A percentile compares a stretch with the other conserved stretches of the same genome.
These are phyloP conservation scores for Tolypocladium nubicola DNA, from an alignment of 2,329 filamentous ascomycete species.

Conservation along the genomic window DNA sequence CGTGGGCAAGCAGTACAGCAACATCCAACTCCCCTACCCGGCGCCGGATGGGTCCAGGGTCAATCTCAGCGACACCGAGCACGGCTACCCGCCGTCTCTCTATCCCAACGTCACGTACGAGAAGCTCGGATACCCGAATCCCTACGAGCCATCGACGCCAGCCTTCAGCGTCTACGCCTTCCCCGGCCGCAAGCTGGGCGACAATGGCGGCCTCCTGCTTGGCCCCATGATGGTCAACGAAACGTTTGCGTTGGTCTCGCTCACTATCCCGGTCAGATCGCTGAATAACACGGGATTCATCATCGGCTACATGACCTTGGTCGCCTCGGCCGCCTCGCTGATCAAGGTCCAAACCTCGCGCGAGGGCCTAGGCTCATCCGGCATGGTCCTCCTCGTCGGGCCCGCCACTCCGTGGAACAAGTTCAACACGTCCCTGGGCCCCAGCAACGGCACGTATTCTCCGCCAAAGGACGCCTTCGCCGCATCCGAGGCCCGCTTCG, in stretches of 20 bases:
- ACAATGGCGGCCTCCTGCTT: constrained; percentile 53
- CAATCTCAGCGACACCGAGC: constrained; percentile 47
- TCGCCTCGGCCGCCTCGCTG: constrained; percentile 59
- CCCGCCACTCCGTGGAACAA: constrained; percentile 56
- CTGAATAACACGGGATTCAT: constrained; percentile 48
- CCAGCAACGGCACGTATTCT: constrained; percentile 35
- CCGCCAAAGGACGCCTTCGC: constrained; percentile 28
- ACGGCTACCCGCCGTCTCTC: constrained; percentile 61
- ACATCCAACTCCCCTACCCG: constrained; percentile 49
- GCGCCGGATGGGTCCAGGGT: constrained; percentile 46
- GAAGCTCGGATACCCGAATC: constrained; percentile 29
- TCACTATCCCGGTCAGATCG: constrained; percentile 67
- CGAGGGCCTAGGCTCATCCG: constrained; percentile 62
- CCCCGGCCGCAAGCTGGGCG: constrained; percentile 36
- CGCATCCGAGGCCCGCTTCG: constrained; percentile 40
- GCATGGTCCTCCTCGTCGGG: constrained; percentile 60
- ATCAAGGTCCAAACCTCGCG: constrained; percentile 49
- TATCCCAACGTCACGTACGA: constrained; percentile 72
- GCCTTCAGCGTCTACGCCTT: constrained; percentile 38
- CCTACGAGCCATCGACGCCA: constrained; percentile 26
- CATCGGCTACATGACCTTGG: constrained; percentile 73
- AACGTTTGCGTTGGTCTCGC: constrained; percentile 64
- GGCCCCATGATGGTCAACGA: constrained; percentile 66
- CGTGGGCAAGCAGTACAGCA: constrained; percentile 16
- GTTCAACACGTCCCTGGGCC: constrained; percentile 35